A percentile compares a stretch with the other conserved stretches of the same genome.
Conservation (phyloP, 805 yeast species). For the Cyberlindnera amylophila region DNA sequence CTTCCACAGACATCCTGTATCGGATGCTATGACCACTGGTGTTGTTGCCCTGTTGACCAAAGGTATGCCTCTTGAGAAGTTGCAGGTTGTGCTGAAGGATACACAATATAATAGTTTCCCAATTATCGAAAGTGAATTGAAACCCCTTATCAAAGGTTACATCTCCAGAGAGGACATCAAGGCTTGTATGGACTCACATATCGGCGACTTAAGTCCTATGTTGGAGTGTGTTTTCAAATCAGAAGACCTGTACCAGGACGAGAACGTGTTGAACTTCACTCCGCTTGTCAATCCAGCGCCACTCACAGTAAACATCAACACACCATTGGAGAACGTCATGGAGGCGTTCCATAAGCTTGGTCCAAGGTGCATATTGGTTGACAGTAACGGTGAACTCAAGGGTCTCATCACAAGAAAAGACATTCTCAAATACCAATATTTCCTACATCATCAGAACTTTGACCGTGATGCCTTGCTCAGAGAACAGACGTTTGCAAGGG, state of each 20-base stretch:
- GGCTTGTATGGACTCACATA: conserved; percentile 26
- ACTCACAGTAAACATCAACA: conserved; percentile 47
- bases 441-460: conserved; percentile 14
- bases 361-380: conserved; percentile 69
- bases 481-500: conserved; percentile 16
- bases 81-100: conserved; percentile 33
- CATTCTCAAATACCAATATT: conserved; percentile 57
- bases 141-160: conserved; percentile 43
- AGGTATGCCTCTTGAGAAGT: conserved; percentile 31
- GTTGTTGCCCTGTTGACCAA: conserved; percentile 37
- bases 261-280: conserved; percentile 25
- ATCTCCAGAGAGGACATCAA: conserved; percentile 41
- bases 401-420: conserved; percentile 90
- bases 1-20: conserved; percentile 44
- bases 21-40: conserved; percentile 59
- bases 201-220: conserved; percentile 29
- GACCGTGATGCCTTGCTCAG: conserved; percentile 7
- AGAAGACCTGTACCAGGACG: conserved; percentile 7
- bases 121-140: conserved; percentile 37
- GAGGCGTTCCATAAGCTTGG: conserved; percentile 77
- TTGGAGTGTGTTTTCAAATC: conserved; percentile 8
- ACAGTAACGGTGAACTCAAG: conserved; percentile 52
- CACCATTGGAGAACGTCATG: conserved; percentile 57
- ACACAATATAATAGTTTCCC: conserved; percentile 50
- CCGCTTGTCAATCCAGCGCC: conserved; percentile 52